Base-by-base conservation (phyloP, 78 protist species). In the Diacronema lutheri region DNA sequence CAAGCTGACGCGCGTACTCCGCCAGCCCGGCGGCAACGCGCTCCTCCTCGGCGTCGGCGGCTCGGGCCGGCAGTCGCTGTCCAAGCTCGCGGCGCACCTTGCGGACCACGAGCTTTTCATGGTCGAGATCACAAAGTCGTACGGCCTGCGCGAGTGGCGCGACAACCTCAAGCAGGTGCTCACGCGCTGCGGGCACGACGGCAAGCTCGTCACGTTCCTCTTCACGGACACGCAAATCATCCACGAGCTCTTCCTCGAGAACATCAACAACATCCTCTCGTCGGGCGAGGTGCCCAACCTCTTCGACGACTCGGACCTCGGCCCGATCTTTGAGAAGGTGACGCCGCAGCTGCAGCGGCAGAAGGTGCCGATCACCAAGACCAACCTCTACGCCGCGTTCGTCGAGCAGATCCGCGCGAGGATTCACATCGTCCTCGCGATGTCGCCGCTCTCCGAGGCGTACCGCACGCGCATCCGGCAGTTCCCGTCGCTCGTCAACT, bases 41-140 rank as follows among this genome's bases (percentile, higher is more conserved):
- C 81, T 97, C 76, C 89, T 96, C 60, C 92, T 97, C 21, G 99
- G 99, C 33, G 94, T 96, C 35, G 95, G 96, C 10, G 99, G 99
- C 29, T 81, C 95, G 16, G 99, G 99, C 14, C 81, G 96, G 29
- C 91, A 87, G 76, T 84, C 92, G 16, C 76, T 97, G 38, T 87
- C 98, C 31, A 79, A 97, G 33, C 91, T 97, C 19, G 97, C 97
- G 0, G n/a, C 87, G 14, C 66, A 40, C 33, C 9, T 86, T 35
- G 65, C 78, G 29, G 92, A 83, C 40, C 86, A 83, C 69, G 65
- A 69, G 38, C 20, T 50, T 38, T 85, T 72, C 64, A 79, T 40
- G 77, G 38, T 91, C 62, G 95, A 95, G 86, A 76, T 95, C 64
- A 88, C 89, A 50, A 64, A 78, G 79, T 58, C 80, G 50, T 93